Conservation (phyloP, 805 yeast species). For the Saturnispora serradocipensis region DNA sequence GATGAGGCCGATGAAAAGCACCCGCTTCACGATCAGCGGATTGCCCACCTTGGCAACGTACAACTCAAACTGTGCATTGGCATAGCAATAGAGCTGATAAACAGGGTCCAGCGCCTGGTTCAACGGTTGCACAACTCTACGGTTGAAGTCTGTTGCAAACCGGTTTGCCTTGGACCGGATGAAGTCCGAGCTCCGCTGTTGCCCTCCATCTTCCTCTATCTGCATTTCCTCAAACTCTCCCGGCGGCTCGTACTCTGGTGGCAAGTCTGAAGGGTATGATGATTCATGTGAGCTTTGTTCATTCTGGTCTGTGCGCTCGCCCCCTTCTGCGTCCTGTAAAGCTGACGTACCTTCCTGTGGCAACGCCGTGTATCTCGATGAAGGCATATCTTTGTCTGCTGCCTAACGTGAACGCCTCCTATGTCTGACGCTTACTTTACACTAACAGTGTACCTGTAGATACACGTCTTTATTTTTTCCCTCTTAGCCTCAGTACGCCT, state of each 20-base stretch:
- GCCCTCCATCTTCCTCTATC: constrained; percentile 25
- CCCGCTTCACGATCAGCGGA: constrained; percentile 72
- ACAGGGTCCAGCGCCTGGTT: constrained; percentile 42
- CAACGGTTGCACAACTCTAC: constrained; percentile 34
- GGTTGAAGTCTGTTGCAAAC: constrained; percentile 30
- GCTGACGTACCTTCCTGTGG: neutral
- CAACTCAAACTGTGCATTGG: constrained; percentile 43
- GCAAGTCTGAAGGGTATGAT: constrained; percentile 12
- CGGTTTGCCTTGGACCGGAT: constrained; percentile 29
- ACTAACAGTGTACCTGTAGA: neutral
- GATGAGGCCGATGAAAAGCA: constrained; percentile 60
- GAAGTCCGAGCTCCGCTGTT: neutral
- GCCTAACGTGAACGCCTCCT: neutral
- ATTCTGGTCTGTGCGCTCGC: neutral
- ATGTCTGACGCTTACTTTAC: neutral
- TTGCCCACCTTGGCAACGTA: constrained; percentile 64
- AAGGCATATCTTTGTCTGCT: constrained; percentile 4
- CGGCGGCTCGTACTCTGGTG: constrained; percentile 20
- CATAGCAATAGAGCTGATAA: constrained; percentile 36
- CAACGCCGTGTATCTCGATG: constrained; percentile 5
- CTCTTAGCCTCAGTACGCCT: neutral
- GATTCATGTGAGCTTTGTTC: neutral
- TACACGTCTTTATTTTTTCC: neutral
- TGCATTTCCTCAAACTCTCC: constrained; percentile 32
- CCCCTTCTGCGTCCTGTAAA: neutral